Evolutionary conservation across 768 basidiomycete genomes (phyloP).

Genomic region (Tulasnella sp.): DNA sequence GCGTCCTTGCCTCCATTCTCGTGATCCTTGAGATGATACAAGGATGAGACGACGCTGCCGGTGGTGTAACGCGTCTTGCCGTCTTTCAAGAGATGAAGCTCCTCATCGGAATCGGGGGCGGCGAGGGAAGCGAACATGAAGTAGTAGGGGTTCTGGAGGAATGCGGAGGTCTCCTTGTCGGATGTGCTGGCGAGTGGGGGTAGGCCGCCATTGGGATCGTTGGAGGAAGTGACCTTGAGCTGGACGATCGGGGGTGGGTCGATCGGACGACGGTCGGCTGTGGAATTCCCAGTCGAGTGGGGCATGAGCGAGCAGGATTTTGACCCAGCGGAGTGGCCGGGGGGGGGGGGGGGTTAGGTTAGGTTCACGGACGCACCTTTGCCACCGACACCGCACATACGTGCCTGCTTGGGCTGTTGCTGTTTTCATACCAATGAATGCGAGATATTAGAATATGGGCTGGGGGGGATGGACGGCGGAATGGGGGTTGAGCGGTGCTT

Average conservation of each 20-base stretch:
- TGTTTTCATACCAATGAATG: conserved; percentile 17
- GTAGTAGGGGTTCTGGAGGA: conserved; percentile 85
- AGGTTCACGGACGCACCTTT: conserved; percentile 6
- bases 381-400: conserved; percentile 28
- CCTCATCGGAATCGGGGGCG: conserved; percentile 78
- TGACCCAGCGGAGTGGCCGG: background rate
- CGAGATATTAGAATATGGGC: background rate
- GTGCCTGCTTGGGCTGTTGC: conserved; percentile 29
- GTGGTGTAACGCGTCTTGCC: conserved; percentile 87
- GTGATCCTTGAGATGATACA: conserved; percentile 77
- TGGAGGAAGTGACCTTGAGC: conserved; percentile 48
- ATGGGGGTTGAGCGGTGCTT: conserved; percentile 20
- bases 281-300: background rate
- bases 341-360: background rate
- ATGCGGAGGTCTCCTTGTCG: conserved; percentile 24
- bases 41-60: conserved; percentile 76
- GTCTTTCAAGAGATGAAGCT: conserved; percentile 84
- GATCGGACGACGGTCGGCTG: conserved; percentile 89
- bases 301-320: background rate
- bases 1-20: conserved; percentile 57
- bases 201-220: conserved; percentile 13
- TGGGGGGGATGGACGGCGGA: background rate
- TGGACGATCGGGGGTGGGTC: conserved; percentile 97
- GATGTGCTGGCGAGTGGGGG: conserved; percentile 12
- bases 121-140: conserved; percentile 92